phyloP scores from a whole-genome alignment of 768 basidiomycete genomes.

The Xerocomus brunneocitrinus region DNA sequence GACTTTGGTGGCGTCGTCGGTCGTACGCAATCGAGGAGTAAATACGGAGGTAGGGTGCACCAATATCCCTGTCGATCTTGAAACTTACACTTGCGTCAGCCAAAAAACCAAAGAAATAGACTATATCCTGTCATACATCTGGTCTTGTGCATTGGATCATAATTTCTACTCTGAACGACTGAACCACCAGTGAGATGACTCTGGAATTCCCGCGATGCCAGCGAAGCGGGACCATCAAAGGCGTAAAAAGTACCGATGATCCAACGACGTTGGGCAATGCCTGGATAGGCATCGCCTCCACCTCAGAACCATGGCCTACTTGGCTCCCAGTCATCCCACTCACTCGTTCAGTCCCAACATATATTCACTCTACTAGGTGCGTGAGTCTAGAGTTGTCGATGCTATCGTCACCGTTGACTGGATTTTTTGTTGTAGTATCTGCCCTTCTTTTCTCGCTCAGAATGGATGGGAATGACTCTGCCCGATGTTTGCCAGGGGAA shows the following conservation, averaged over 20 bases:
- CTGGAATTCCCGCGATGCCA: too few species aligned
- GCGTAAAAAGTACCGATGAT: too few species aligned
- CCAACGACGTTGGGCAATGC: too few species aligned
- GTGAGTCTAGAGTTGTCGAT: background rate
- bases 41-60: slow-evolving; percentile 73
- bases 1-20: slow-evolving; percentile 91
- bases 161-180: background rate
- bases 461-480: background rate
- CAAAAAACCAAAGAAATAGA: slow-evolving; percentile 83
- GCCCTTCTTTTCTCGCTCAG: background rate
- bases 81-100: slow-evolving; percentile 37
- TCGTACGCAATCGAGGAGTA: slow-evolving; percentile 75
- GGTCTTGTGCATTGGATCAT: background rate
- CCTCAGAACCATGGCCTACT: background rate
- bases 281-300: too few species aligned
- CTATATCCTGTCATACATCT: background rate
- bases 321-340: too few species aligned
- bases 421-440: background rate
- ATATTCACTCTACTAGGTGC: background rate
- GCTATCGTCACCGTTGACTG: background rate
- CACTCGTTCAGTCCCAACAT: too few species aligned
- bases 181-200: too few species aligned
- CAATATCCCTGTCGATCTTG: background rate
- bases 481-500: background rate
- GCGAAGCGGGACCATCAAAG: too few species aligned